Evolutionary conservation across 805 yeast genomes (phyloP), one percentile per base, ranked within the genome.

Genomic region (Sungouiella blattae): DNA sequence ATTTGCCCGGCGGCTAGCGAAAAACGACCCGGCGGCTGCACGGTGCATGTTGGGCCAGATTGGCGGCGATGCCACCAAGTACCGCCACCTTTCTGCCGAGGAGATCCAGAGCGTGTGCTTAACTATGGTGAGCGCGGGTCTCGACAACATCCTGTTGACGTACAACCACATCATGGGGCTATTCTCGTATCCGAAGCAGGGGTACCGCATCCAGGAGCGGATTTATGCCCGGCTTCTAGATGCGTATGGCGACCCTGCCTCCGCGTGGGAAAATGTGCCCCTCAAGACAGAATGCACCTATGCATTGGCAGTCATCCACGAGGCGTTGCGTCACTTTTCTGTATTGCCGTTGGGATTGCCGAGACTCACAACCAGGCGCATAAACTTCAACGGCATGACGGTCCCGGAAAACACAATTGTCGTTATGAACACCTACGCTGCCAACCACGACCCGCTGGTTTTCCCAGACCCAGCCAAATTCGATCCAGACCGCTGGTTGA

Each of bases 61-160:
- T 1, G 35, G 44, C 11, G 18, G 15, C 13, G 39, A 31, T 8
- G 35, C 25, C 6, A 15, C 36, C 5, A 12, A 21, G 2, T 11
- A 36, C 4, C 15, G 33, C 13, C 8, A 24, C 8, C 31, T 44
- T 14, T 23, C 33, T 6, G 49, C 43, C 2, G 55, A 56, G 6
- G 86, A 81, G 47, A 51, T 78, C 32, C 64, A 65, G 29, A 75
- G 85, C 29, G 68, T 80, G 5, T 83, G 89, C 50, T 60, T 83
- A 26, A 80, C 89, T 0, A 77, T 83, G 82, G 80, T 83, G 0
- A 80, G 87, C 46, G 93, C 89, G 6, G 93, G 93, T 0, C 59
- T 83, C 16, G 91, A 83, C 51, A 83, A 84, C 43, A 74, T 81
- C 0, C 80, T 87, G 0, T 63, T 82, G 21, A 81, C 77, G 30